Percentiles rank a stretch among this genome's conserved stretches.
These are phyloP conservation scores for Haematococcus sp. DNA, from an alignment of 139 green algal species.

Conservation along the genomic window DNA sequence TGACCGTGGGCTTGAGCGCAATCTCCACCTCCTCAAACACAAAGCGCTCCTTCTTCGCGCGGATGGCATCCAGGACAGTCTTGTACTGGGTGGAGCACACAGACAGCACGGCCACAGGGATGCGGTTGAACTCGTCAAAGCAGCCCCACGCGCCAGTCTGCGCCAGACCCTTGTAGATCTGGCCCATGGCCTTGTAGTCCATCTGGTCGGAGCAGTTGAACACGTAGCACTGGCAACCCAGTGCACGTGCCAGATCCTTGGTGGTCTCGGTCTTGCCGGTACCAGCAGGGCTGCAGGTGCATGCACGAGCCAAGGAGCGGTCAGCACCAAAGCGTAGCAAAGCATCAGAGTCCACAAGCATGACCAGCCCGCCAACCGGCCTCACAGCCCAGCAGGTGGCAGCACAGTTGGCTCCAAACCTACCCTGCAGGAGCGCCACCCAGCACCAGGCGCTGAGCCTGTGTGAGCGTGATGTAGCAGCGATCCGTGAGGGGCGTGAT, in stretches of 20 bases:
- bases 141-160: constrained; percentile 91
- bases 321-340: too few relatives aligned
- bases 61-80: constrained; percentile 88
- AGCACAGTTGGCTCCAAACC: constrained; percentile 15
- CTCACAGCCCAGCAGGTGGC: too few relatives aligned
- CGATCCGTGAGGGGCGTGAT: constrained; percentile 94
- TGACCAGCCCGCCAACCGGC: too few relatives aligned
- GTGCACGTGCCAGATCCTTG: constrained; percentile 83
- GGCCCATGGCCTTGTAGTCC: constrained; percentile 87
- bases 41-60: constrained; percentile 74
- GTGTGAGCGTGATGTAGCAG: constrained; percentile 95
- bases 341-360: too few relatives aligned
- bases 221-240: constrained; percentile 90
- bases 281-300: constrained; percentile 45
- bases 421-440: constrained; percentile 85
- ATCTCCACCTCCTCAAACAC: constrained; percentile 80
- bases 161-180: constrained; percentile 92
- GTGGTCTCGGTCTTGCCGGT: constrained; percentile 92
- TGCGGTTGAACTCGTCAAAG: constrained; percentile 97
- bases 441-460: constrained; percentile 84
- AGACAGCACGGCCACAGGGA: constrained; percentile 88
- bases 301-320: neutral
- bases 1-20: constrained; percentile 60
- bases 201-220: constrained; percentile 97
- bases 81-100: constrained; percentile 90